phyloP scores from a whole-genome alignment of 2,329 filamentous ascomycete species.

The Bisporella sp. region DNA sequence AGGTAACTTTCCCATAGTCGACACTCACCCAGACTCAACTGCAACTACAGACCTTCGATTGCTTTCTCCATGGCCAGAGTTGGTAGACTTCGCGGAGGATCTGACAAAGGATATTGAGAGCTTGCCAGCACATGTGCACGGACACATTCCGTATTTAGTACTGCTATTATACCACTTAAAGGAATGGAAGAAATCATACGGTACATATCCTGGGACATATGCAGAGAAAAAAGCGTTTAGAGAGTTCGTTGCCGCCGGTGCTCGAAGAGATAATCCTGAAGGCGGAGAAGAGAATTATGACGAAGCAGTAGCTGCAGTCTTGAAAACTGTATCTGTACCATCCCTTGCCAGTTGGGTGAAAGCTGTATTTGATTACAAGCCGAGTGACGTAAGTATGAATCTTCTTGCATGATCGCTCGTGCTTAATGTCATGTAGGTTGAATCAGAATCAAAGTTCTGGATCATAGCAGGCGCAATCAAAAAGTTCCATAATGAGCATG shows the following conservation, averaged over 20 bases:
- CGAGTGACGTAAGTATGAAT: constrained; percentile 44
- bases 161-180: constrained; percentile 78
- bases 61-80: constrained; percentile 77
- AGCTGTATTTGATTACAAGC: constrained; percentile 69
- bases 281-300: constrained; percentile 96
- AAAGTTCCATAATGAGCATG: constrained; percentile 66
- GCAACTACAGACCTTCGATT: constrained; percentile 80
- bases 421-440: constrained; percentile 28
- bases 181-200: constrained; percentile 70
- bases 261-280: constrained; percentile 68
- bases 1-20: constrained; percentile 81
- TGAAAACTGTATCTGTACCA: constrained; percentile 73
- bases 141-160: constrained; percentile 82
- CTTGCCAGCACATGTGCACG: constrained; percentile 75
- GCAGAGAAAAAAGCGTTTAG: constrained; percentile 83
- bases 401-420: constrained; percentile 21
- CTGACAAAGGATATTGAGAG: constrained; percentile 63
- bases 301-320: constrained; percentile 78
- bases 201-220: constrained; percentile 64
- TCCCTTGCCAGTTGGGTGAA: constrained; percentile 62
- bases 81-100: constrained; percentile 57
- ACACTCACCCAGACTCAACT: constrained; percentile 88
- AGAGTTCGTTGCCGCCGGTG: constrained; percentile 57
- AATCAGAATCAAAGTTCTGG: constrained; percentile 69
- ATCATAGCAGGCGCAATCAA: constrained; percentile 75